Evolutionary conservation across 2,329 filamentous ascomycete genomes (phyloP), one percentile per base, ranked within the genome.

Genomic region (Penicillium sp.): DNA sequence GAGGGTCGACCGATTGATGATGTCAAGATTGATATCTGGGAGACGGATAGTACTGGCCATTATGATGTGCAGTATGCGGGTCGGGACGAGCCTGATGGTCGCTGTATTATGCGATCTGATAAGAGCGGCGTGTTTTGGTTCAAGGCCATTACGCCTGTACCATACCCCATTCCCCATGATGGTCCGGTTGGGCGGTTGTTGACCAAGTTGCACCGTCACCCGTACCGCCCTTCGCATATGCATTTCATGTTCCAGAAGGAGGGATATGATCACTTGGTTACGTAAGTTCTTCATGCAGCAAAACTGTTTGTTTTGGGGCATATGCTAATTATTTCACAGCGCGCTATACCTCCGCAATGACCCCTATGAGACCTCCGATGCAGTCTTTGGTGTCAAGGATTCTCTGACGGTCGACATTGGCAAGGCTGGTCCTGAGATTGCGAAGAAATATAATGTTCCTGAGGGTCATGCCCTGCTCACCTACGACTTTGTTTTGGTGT

Each of bases 191-290:
- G 90, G 0, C 84, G 86, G 73, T 71, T 95, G 63, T 75, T 95
- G 65, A 76, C 79, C 70, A 73, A 77, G 67, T 70, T 95, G 66
- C 81, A 83, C n/a, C 79, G 91, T n/a, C 91, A 95, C 76, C 86
- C 86, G 55, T 93, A 86, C 78, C 78, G 91, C 52, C 91, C 90
- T 1, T 84, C 86, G 21, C 90, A 95, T 73, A 84, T 93, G 80
- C 90, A 95, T 73, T 95, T 95, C 68, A 95, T 96, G 90, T 92
- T 96, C 76, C 85, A 88, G 70, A 92, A 91, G 79, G 74, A 81
- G 33, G 89, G 90, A 0, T 92, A 84, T 77, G 91, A 96, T 77
- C 84, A 88, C 70, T 75, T 96, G 66, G 88, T 95, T 69, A 96
- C 91, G 90, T 93, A 79, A 62, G 87, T 86, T 56, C 14, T 44